A percentile compares a stretch with the other conserved stretches of the same genome.
phyloP scores from a whole-genome alignment of 768 basidiomycete genomes.

The Lyophyllum semitale region DNA sequence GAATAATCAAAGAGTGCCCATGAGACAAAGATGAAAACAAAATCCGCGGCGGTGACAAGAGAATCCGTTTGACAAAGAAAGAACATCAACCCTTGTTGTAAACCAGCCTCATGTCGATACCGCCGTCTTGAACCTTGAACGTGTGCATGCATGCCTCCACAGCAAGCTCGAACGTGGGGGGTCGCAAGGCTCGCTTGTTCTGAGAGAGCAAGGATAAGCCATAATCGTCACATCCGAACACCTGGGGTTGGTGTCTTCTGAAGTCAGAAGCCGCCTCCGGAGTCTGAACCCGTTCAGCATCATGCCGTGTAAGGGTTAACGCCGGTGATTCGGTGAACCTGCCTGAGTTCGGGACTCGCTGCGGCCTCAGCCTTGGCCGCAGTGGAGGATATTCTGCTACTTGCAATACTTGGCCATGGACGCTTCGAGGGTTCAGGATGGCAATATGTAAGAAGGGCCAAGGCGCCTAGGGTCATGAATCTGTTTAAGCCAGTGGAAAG shows the following conservation, averaged over 20 bases:
- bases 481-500: not conserved
- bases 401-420: too few species aligned
- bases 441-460: not conserved
- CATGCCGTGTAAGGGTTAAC: too few species aligned
- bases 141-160: not conserved
- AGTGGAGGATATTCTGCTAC: too few species aligned
- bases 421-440: not conserved
- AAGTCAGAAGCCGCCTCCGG: too few species aligned
- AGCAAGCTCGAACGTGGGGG: not conserved
- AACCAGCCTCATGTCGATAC: not conserved
- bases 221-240: too few species aligned
- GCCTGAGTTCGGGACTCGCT: too few species aligned
- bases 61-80: not conserved
- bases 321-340: too few species aligned
- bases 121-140: not conserved
- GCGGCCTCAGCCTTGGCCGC: too few species aligned
- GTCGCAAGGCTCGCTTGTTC: not conserved
- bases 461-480: not conserved
- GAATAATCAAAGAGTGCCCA: not conserved
- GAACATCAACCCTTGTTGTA: not conserved
- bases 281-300: too few species aligned
- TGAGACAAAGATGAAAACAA: not conserved
- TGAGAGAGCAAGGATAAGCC: not conserved
- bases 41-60: too few species aligned
- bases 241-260: too few species aligned